Conservation (phyloP, 257 asterid genomes). For the Phtheirospermum japonicum region DNA sequence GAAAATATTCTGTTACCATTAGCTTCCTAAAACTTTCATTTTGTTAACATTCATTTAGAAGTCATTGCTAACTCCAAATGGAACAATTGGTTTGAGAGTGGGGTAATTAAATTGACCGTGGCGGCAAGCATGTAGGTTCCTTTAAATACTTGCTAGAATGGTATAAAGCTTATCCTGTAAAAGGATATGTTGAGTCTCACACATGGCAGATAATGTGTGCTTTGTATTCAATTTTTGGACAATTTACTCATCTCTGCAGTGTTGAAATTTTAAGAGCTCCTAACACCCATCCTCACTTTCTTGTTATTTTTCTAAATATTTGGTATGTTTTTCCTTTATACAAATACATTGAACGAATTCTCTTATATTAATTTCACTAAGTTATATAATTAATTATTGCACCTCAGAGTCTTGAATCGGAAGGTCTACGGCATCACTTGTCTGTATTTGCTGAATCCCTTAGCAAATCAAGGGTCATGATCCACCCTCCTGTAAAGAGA, state of each 20-base stretch:
- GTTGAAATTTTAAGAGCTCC: background rate
- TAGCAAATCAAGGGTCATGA: conserved; percentile 58
- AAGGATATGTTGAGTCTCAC: background rate
- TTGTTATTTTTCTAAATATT: background rate
- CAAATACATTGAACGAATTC: background rate
- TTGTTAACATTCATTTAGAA: too few species aligned
- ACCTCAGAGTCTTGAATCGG: conserved; percentile 72
- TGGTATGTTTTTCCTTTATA: background rate
- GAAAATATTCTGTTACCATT: background rate
- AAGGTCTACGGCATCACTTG: conserved; percentile 70
- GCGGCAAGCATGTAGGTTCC: too few species aligned
- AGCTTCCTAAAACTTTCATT: too few species aligned
- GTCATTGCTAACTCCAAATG: too few species aligned
- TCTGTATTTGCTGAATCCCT: conserved; percentile 65
- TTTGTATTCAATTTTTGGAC: background rate
- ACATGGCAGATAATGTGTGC: background rate
- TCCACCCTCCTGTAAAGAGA: conserved; percentile 55
- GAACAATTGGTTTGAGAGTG: too few species aligned
- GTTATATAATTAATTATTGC: conserved; percentile 10
- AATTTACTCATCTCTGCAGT: background rate
- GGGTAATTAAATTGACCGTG: too few species aligned
- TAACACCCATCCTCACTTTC: background rate
- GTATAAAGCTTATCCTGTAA: background rate
- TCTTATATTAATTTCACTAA: background rate
- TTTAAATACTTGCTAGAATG: background rate